Evolutionary conservation across 2,329 filamentous ascomycete genomes (phyloP), one percentile per base, ranked within the genome.

Genomic region (Metarhizium guizhouense): DNA sequence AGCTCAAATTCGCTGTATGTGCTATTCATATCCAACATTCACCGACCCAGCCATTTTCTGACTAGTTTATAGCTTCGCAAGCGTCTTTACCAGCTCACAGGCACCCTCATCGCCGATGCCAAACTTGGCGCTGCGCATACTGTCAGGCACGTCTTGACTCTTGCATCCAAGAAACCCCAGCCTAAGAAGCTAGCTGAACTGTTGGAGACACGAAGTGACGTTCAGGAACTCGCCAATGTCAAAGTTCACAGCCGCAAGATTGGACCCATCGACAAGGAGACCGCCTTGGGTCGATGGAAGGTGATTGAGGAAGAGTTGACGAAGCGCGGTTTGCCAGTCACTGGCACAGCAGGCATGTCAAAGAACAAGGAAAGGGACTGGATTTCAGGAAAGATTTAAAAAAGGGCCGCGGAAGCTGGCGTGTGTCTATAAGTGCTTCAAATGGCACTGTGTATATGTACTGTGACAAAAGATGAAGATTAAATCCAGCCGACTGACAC

Each of bases 41-140:
- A n/a, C 56, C 57, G 40, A 59, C 52, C 51, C 36, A 49, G 20
- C 54, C 29, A 54, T 32, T 42, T 43, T 34, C 45, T 29, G 54
- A 34, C 14, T n/a, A 7, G 16, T 13, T 20, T 51, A 14, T 38
- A 96, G 92, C 79, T 94, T 61, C 75, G 85, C 64, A 95, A 96
- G 74, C 86, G 90, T 57, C 75, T 91, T 58, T 83, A 87, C 68
- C 88, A 94, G 68, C 77, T 95, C 58, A 92, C 87, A n/a, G 89
- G 90, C 58, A 82, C 85, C 58, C 81, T 83, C 57, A 76, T 96
- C 61, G 77, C 87, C 16, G 93, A 96, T 70, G 76, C 82, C 50
- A 79, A 81, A 61, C 79, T 95, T 58, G 72, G 75, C 52, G 73
- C 76, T 48, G 75, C 83, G 58, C 71, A 70, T 53, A 84, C 78